phyloP scores from a whole-genome alignment of 192 early-diverging fungal genomes.

The Backusella morwellensis region DNA sequence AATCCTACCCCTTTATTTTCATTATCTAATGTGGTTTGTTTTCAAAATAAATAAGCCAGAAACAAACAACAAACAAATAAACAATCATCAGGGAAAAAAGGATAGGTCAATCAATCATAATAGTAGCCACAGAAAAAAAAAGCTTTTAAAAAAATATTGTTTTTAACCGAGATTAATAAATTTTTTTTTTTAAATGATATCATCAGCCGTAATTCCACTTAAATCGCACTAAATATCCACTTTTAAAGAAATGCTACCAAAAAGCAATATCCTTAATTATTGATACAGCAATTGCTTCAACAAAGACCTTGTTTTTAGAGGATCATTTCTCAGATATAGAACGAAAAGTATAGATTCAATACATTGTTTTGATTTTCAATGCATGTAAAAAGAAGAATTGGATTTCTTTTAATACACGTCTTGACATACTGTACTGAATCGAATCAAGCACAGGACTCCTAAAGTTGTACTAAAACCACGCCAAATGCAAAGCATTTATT shows the following conservation, averaged over 20 bases:
- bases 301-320: neutral
- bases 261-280: neutral
- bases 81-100: neutral
- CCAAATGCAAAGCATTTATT: neutral
- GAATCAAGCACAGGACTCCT: neutral
- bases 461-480: neutral
- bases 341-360: neutral
- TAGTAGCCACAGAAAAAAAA: neutral
- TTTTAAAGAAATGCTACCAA: neutral
- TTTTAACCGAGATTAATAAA: neutral
- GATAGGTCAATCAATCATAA: neutral
- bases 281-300: neutral
- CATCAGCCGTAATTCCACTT: neutral
- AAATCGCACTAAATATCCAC: neutral
- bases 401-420: neutral
- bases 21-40: neutral
- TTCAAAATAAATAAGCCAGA: neutral
- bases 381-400: neutral
- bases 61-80: neutral
- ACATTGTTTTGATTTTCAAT: neutral
- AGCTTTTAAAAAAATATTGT: neutral
- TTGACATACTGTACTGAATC: too few species aligned
- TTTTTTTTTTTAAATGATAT: neutral
- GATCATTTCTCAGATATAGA: neutral
- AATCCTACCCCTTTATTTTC: neutral